Percentiles rank a stretch among this genome's conserved stretches.
Evolutionary conservation across 2,329 filamentous ascomycete genomes (phyloP).

Genomic region (Pseudocercospora crystallina): DNA sequence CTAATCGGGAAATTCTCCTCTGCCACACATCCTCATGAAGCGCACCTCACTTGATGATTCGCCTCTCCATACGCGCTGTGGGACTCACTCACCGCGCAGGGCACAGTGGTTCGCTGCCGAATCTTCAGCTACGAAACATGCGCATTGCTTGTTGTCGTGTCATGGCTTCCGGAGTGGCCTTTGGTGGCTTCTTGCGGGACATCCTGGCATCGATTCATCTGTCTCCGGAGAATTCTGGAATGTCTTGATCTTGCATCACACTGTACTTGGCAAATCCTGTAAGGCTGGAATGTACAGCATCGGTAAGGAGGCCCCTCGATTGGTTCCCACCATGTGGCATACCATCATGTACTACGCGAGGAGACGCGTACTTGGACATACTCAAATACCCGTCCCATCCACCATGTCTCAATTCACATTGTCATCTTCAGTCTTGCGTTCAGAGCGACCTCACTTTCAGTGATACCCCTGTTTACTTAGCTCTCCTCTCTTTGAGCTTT

Average conservation of each 20-base stretch:
- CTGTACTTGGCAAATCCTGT: not conserved
- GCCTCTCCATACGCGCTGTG: too few relatives aligned
- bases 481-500: not conserved
- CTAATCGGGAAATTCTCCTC: too few relatives aligned
- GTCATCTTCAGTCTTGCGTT: too few relatives aligned
- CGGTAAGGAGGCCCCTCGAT: constrained; percentile 1
- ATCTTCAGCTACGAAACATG: too few relatives aligned
- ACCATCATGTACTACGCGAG: not conserved
- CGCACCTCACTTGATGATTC: too few relatives aligned
- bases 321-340: not conserved
- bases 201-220: not conserved
- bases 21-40: too few relatives aligned
- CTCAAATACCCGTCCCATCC: not conserved
- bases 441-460: too few relatives aligned
- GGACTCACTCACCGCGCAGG: too few relatives aligned
- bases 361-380: not conserved
- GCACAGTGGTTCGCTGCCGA: too few relatives aligned
- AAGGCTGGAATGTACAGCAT: constrained; percentile 3
- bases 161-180: constrained; percentile 9
- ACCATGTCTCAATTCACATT: not conserved
- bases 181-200: not conserved
- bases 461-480: not conserved
- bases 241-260: constrained; percentile 1
- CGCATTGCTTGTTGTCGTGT: not conserved
- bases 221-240: not conserved